These are phyloP conservation scores for Orobanche coerulescens DNA, from an alignment of 257 asterid species.

Conservation along the genomic window DNA sequence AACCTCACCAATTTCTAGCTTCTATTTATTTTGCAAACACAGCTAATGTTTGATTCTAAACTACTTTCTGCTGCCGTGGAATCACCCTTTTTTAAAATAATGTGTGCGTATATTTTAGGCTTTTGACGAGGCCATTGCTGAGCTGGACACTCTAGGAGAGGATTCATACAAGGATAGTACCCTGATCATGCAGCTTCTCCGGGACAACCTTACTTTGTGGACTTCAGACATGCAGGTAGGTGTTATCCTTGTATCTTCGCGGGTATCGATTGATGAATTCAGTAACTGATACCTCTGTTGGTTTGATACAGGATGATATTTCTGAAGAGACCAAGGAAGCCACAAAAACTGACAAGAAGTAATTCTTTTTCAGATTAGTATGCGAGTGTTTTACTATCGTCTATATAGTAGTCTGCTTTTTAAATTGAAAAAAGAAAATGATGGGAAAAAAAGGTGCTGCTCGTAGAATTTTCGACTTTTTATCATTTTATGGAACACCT, in stretches of 20 bases:
- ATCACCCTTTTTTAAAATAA: not conserved
- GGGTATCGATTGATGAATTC: not conserved
- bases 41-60: too few relatives aligned
- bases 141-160: slow-evolving; percentile 52
- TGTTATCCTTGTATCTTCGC: not conserved
- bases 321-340: slow-evolving; percentile 54
- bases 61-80: not conserved
- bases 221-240: slow-evolving; percentile 51
- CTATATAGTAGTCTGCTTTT: slow-evolving; percentile 19
- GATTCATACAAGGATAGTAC: slow-evolving; percentile 64
- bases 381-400: slow-evolving; percentile 28
- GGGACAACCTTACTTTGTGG: slow-evolving; percentile 58
- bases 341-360: slow-evolving; percentile 41
- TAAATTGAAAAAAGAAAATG: not conserved
- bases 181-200: slow-evolving; percentile 53
- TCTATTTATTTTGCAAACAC: too few relatives aligned
- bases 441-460: slow-evolving; percentile 18
- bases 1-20: too few relatives aligned
- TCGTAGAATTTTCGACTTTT: not conserved
- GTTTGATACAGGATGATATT: slow-evolving; percentile 33
- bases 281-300: not conserved
- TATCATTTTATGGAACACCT: not conserved
- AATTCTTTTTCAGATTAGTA: slow-evolving; percentile 20
- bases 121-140: slow-evolving; percentile 54
- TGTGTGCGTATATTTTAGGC: slow-evolving; percentile 30